Evolutionary conservation across 2,329 filamentous ascomycete genomes (phyloP).

Genomic region (Tolypocladium ovalisporum): DNA sequence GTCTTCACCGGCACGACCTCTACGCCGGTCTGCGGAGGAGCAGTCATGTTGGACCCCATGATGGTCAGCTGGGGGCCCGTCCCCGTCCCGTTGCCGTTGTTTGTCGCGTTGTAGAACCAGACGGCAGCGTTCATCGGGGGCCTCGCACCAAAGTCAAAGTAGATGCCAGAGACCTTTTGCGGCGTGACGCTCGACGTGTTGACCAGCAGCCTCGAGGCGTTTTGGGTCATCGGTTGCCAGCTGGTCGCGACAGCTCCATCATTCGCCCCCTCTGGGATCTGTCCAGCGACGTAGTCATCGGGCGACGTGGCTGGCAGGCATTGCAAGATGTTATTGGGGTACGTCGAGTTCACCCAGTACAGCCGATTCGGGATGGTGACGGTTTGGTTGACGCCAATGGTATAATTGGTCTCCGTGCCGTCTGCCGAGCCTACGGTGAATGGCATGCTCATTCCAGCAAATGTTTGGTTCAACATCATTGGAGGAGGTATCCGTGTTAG

Average conservation of each 20-base stretch:
- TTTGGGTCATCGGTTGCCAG: neutral
- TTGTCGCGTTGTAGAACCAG: neutral
- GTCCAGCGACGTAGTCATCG: constrained; percentile 21
- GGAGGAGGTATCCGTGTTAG: constrained; percentile 22
- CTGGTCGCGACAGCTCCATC: neutral
- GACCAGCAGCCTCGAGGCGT: neutral
- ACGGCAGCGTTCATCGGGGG: neutral
- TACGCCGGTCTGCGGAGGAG: neutral
- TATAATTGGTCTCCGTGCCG: constrained; percentile 27
- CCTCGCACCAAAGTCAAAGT: neutral
- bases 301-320: constrained; percentile 43
- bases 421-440: constrained; percentile 41
- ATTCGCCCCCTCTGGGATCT: neutral
- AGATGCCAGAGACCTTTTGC: neutral
- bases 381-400: constrained; percentile 34
- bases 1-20: neutral
- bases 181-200: neutral
- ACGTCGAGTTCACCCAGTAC: constrained; percentile 40
- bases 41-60: neutral
- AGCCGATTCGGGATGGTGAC: constrained; percentile 48
- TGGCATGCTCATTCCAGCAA: constrained; percentile 41
- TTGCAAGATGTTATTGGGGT: constrained; percentile 51
- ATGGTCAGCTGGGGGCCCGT: neutral
- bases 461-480: constrained; percentile 41
- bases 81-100: neutral